Conservation (phyloP, 495 filamentous ascomycete genomes). For the Thermothielavioides terrestris region DNA sequence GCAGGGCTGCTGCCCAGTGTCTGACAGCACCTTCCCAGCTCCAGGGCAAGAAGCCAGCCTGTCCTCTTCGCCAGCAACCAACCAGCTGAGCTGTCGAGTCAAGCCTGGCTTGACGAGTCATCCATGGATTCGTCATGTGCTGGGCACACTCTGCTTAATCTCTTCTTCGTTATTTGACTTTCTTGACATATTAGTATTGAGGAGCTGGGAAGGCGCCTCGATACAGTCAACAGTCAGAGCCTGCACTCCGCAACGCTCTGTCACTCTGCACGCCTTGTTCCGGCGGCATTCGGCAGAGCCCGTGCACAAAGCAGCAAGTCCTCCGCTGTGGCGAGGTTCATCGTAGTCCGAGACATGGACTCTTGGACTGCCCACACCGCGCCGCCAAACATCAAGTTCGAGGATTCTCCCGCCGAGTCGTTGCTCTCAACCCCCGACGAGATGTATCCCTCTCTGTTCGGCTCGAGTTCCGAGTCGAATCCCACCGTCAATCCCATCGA, state of each 20-base stretch:
- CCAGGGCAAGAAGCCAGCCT: conserved; percentile 18
- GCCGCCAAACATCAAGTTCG: conserved; percentile 40
- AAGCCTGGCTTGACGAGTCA: conserved; percentile 14
- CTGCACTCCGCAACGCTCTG: conserved; percentile 3
- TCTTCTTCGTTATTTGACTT: too few species aligned
- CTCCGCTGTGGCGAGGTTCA: conserved; percentile 22
- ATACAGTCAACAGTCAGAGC: conserved; percentile 18
- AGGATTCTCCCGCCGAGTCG: conserved; percentile 43
- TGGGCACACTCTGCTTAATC: conserved; percentile 18
- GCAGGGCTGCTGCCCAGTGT: conserved; percentile 18
- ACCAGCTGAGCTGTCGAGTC: conserved; percentile 11
- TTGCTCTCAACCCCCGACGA: conserved; percentile 45
- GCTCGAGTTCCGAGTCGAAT: conserved; percentile 15
- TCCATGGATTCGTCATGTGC: conserved; percentile 20
- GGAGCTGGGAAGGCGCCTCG: conserved; percentile 38
- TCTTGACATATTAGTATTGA: conserved; percentile 32
- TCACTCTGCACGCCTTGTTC: conserved; percentile 2
- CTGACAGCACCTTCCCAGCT: conserved; percentile 8
- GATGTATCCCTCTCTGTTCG: conserved; percentile 44
- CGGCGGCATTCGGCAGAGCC: neutral
- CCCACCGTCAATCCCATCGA: conserved; percentile 33
- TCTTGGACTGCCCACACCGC: conserved; percentile 32
- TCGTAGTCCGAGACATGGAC: conserved; percentile 28
- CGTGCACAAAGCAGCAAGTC: conserved; percentile 19
- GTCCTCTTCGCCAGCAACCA: conserved; percentile 24